These are phyloP conservation scores for Malania oleifera DNA, from an alignment of 164 flowering plant genomes.

Conservation along the genomic window DNA sequence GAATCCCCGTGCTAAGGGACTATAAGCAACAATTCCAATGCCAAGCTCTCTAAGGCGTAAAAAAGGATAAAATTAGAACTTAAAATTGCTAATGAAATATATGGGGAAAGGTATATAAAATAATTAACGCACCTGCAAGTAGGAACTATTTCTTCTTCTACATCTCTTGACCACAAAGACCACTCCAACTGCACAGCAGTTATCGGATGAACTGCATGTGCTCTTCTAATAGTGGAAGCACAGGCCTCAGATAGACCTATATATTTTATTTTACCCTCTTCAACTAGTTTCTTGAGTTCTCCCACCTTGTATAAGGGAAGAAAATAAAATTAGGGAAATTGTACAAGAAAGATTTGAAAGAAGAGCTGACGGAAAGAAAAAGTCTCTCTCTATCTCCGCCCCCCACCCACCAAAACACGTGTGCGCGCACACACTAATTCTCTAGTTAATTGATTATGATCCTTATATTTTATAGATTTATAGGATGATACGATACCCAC, in stretches of 20 bases:
- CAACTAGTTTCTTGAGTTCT: slow-evolving; percentile 6
- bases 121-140: not conserved
- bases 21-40: slow-evolving; percentile 6
- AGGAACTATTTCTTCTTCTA: slow-evolving; percentile 1
- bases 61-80: not conserved
- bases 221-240: slow-evolving; percentile 1
- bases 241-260: slow-evolving; percentile 4
- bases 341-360: too few species aligned
- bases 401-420: too few species aligned
- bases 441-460: too few species aligned
- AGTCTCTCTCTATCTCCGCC: too few species aligned
- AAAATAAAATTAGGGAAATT: too few species aligned
- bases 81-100: not conserved
- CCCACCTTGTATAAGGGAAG: not conserved
- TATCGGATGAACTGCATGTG: slow-evolving; percentile 7
- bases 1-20: slow-evolving; percentile 3
- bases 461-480: too few species aligned
- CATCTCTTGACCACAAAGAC: slow-evolving; percentile 6
- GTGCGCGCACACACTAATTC: too few species aligned
- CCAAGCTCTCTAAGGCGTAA: not conserved
- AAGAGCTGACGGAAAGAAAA: too few species aligned
- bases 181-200: slow-evolving; percentile 10
- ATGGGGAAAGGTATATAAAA: not conserved
- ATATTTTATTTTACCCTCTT: slow-evolving; percentile 7
- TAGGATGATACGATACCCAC: too few species aligned